phyloP scores from a whole-genome alignment of 208 protist species.

The Trypanosoma avium region DNA sequence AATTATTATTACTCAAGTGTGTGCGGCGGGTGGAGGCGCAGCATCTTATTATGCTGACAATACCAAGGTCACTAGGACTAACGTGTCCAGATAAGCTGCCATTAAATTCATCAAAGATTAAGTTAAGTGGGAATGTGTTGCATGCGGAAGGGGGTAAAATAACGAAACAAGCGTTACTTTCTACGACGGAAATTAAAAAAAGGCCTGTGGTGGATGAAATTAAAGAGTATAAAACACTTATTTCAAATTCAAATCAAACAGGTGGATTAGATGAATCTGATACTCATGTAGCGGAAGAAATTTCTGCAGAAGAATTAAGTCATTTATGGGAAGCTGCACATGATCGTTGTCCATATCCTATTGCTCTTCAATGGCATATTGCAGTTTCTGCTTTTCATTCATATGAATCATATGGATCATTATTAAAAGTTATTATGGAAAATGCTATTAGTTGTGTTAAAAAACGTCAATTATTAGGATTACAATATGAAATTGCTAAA shows the following conservation, averaged over 20 bases:
- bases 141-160: slow-evolving; percentile 56
- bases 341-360: slow-evolving; percentile 41
- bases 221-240: slow-evolving; percentile 48
- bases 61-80: slow-evolving; percentile 58
- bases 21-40: slow-evolving; percentile 50
- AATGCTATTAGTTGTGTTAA: slow-evolving; percentile 55
- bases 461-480: slow-evolving; percentile 40
- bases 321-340: slow-evolving; percentile 70
- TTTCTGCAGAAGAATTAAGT: slow-evolving; percentile 68
- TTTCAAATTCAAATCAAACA: slow-evolving; percentile 31
- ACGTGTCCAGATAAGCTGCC: slow-evolving; percentile 65
- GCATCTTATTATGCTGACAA: slow-evolving; percentile 44
- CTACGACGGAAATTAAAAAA: slow-evolving; percentile 64
- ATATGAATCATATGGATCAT: slow-evolving; percentile 66
- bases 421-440: slow-evolving; percentile 75
- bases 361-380: slow-evolving; percentile 58
- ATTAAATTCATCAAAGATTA: slow-evolving; percentile 74
- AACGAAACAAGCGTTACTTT: slow-evolving; percentile 58
- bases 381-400: slow-evolving; percentile 35
- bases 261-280: slow-evolving; percentile 43
- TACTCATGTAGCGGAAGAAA: slow-evolving; percentile 49
- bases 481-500: slow-evolving; percentile 71
- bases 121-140: slow-evolving; percentile 59
- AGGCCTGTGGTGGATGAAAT: slow-evolving; percentile 74
- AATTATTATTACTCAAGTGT: slow-evolving; percentile 69